phyloP scores from a whole-genome alignment of 129 eudicot genomes.

The Rutidosis leptorrhynchoides region DNA sequence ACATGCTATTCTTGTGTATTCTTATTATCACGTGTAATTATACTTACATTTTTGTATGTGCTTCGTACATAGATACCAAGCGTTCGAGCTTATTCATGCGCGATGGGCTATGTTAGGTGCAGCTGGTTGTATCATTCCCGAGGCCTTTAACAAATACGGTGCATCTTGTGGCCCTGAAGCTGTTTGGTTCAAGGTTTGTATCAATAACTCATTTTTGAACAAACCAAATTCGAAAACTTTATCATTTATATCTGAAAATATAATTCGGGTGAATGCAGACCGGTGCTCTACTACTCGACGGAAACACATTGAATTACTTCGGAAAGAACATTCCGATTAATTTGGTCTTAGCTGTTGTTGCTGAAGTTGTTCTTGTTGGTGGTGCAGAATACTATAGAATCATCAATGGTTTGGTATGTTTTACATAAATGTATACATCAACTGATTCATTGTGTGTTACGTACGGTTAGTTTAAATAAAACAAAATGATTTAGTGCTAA shows the following conservation, averaged over 20 bases:
- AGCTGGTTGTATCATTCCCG: constrained; percentile 92
- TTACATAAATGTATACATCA: neutral
- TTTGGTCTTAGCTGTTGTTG: constrained; percentile 69
- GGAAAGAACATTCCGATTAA: constrained; percentile 96
- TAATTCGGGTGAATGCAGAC: constrained; percentile 46
- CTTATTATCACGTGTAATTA: no score
- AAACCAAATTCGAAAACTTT: neutral
- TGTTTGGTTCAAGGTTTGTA: constrained; percentile 93
- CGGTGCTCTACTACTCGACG: constrained; percentile 91
- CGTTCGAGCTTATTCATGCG: constrained; percentile 79
- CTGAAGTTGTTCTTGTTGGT: constrained; percentile 94
- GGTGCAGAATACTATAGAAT: constrained; percentile 99
- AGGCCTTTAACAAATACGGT: constrained; percentile 95
- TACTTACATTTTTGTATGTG: no score
- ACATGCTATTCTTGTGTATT: no score
- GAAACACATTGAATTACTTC: constrained; percentile 91
- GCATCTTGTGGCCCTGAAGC: constrained; percentile 99
- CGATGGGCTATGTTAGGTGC: constrained; percentile 99
- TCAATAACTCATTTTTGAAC: neutral
- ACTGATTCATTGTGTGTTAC: neutral
- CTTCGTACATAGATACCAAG: constrained; percentile 84
- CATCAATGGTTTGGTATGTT: constrained; percentile 81
- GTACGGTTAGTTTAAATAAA: no score
- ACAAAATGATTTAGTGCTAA: no score
- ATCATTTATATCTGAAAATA: neutral